Base-by-base conservation (phyloP, 371 early-diverging fungal genomes). In the Circinella umbellata region DNA sequence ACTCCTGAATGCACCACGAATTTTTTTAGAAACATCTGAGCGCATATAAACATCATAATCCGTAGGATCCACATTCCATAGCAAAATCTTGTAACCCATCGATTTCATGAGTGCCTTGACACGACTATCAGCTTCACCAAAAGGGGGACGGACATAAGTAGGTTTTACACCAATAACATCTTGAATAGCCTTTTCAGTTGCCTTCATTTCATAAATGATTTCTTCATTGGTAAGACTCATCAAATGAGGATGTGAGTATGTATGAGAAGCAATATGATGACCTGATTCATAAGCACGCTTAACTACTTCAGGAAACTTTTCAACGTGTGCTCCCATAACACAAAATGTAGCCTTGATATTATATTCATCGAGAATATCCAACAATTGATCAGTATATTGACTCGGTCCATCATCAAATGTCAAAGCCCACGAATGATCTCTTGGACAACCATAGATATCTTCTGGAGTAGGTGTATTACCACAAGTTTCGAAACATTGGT, bases 391-490 rank as follows among this genome's bases (percentile, higher is more conserved):
- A 2, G 89, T 89, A 55, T 76, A 85, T 6, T 62, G 38, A 20
- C 70, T 79, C 3, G 90, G 90, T 6, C 92, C 93, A 68, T 93
- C 92, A 65, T 93, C 93, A 76, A 89, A 91, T 3, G 89, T 88
- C 8, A 82, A 64, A 42, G 82, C 74, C 82, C 82, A 82, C 1
- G 68, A 38, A 17, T 76, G 62, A n/a, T 64, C 69, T n/a, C 35
- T 17, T 14, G 71, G 69, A 59, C 82, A 82, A 10, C 82, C 82
- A 66, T 75, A 82, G 13, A 78, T 66, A 66, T 82, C 82, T 17
- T 73, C 74, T 6, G 62, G 35, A 2, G 66, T 67, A 5, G 82
- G 73, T 2, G 59, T 63, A 27, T 78, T 80, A 15, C 82, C 82
- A 51, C 82, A 82, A 35, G 66, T 69, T 57, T 82, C 80, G 54